Evolutionary conservation across 2,329 filamentous ascomycete species (phyloP).

Genomic region (Cercospora nicotianae): DNA sequence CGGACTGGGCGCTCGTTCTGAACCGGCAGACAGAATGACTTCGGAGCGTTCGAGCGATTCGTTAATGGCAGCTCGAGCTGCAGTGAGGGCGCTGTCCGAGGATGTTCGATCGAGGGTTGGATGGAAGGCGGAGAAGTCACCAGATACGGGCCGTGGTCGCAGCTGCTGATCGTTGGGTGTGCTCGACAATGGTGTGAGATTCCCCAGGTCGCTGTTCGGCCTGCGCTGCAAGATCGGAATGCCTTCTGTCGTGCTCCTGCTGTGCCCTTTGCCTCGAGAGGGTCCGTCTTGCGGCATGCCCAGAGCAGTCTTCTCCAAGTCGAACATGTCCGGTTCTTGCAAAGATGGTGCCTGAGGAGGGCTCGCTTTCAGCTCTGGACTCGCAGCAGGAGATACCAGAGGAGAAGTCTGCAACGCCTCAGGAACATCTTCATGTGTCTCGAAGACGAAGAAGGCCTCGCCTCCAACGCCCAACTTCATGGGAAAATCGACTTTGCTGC

Average conservation of each 20-base stretch:
- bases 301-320: slow-evolving; percentile 54
- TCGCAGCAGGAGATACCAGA: slow-evolving; percentile 82
- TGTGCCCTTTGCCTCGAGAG: slow-evolving; percentile 23
- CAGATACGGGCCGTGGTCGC: slow-evolving; percentile 23
- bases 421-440: slow-evolving; percentile 90
- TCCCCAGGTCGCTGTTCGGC: slow-evolving; percentile 51
- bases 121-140: slow-evolving; percentile 24
- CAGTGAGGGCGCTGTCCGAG: slow-evolving; percentile 57
- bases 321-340: slow-evolving; percentile 69
- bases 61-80: slow-evolving; percentile 43
- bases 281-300: slow-evolving; percentile 5
- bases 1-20: slow-evolving; percentile 28
- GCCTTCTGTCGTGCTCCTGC: slow-evolving; percentile 33
- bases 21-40: slow-evolving; percentile 20
- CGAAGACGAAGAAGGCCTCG: slow-evolving; percentile 98
- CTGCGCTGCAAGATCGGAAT: slow-evolving; percentile 32
- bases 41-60: slow-evolving; percentile 36
- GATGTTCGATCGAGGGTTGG: slow-evolving; percentile 47
- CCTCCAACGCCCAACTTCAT: slow-evolving; percentile 99
- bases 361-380: slow-evolving; percentile 65
- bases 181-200: slow-evolving; percentile 33
- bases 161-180: slow-evolving; percentile 20
- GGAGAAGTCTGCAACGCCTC: slow-evolving; percentile 92
- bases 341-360: slow-evolving; percentile 48
- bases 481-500: slow-evolving; percentile 83